These are phyloP conservation scores for Solanum microdontum DNA, from an alignment of 257 asterid genomes.

Conservation along the genomic window DNA sequence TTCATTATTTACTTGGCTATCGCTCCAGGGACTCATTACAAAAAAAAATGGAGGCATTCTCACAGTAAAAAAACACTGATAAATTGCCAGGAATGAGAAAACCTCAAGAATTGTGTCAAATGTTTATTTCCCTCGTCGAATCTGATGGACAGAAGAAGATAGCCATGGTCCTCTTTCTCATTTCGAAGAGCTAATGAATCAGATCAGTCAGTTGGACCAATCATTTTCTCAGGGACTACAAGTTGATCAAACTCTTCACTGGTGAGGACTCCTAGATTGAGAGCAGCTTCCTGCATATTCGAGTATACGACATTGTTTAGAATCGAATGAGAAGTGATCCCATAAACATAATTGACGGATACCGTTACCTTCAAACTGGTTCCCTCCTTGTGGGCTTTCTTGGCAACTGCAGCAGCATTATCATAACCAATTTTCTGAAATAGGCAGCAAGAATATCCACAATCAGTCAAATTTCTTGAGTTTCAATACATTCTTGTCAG, in stretches of 20 bases:
- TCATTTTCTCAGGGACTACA: slow-evolving; percentile 92
- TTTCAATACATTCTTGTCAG: neutral
- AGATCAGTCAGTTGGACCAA: slow-evolving; percentile 61
- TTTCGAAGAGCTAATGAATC: neutral
- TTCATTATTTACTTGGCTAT: neutral
- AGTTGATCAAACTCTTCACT: slow-evolving; percentile 71
- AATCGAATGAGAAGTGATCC: neutral
- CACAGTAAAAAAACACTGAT: neutral
- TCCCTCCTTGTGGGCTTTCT: slow-evolving; percentile 98
- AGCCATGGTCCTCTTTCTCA: neutral
- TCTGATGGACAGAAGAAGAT: neutral
- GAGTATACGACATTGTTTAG: neutral
- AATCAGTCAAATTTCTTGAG: neutral
- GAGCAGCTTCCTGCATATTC: slow-evolving; percentile 68
- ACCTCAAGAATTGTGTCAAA: slow-evolving; percentile 5
- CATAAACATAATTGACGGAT: neutral
- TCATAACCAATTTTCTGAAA: slow-evolving; percentile 92
- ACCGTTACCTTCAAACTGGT: slow-evolving; percentile 63
- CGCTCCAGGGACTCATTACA: neutral
- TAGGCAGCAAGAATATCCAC: neutral
- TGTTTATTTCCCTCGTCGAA: neutral
- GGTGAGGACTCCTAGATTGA: slow-evolving; percentile 66
- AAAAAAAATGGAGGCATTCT: neutral
- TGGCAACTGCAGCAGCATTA: slow-evolving; percentile 94
- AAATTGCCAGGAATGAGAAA: neutral